phyloP scores from a whole-genome alignment of 768 basidiomycete species.

The Hortiboletus campestris region DNA sequence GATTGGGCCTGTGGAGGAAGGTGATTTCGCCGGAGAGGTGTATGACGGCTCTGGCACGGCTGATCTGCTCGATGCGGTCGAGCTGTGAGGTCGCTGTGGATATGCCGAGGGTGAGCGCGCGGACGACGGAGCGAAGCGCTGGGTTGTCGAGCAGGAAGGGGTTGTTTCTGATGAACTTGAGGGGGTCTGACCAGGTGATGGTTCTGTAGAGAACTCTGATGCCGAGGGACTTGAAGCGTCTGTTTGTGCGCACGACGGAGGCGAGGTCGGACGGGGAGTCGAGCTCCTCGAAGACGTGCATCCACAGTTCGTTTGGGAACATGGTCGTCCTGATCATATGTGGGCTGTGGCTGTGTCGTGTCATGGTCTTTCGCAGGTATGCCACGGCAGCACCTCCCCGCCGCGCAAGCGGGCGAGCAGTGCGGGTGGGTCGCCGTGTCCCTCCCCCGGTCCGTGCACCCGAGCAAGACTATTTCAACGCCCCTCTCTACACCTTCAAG shows the following conservation, averaged over 20 bases:
- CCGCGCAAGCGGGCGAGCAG: too few species aligned
- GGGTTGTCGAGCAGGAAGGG: conserved; percentile 11
- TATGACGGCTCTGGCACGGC: conserved; percentile 25
- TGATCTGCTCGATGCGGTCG: conserved; percentile 30
- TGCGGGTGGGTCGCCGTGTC: too few species aligned
- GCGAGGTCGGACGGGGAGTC: conserved; percentile 31
- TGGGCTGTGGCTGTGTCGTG: neutral
- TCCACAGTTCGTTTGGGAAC: conserved; percentile 40
- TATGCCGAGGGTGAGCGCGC: conserved; percentile 27
- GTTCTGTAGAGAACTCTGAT: conserved; percentile 33
- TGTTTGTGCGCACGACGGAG: conserved; percentile 31
- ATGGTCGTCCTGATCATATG: conserved; percentile 11
- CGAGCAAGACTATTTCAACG: conserved; percentile 40
- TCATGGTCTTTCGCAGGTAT: neutral
- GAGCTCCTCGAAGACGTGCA: conserved; percentile 37
- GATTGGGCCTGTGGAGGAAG: conserved; percentile 14
- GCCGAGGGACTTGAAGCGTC: conserved; percentile 31
- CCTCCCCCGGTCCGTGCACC: too few species aligned
- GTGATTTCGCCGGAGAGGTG: conserved; percentile 16
- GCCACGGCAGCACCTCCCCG: too few species aligned
- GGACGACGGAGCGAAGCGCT: conserved; percentile 12
- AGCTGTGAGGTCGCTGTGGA: conserved; percentile 18
- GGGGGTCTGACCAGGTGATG: conserved; percentile 34
- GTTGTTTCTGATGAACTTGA: conserved; percentile 26
- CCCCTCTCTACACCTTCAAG: conserved; percentile 53